Percentiles rank a stretch among this genome's conserved stretches.
Conservation (phyloP, 371 early-diverging fungal species). For the Lichtheimia corymbifera region DNA sequence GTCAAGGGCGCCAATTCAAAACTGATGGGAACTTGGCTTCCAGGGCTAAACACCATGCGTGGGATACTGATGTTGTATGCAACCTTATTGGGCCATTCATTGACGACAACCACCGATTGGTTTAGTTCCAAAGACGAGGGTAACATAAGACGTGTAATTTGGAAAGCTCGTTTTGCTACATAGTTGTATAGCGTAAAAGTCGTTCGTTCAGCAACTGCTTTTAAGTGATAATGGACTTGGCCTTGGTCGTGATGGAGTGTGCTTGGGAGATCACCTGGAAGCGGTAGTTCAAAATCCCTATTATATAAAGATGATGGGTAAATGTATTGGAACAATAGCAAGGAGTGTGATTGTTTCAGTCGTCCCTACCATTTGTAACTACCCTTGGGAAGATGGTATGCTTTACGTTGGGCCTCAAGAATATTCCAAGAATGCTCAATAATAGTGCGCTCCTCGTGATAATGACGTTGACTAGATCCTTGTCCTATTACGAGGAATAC, state of each 20-base stretch:
- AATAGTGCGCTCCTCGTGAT: constrained; percentile 38
- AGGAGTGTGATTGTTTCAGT: background rate
- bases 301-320: background rate
- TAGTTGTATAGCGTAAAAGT: constrained; percentile 36
- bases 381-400: constrained; percentile 37
- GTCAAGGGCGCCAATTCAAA: constrained; percentile 39
- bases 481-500: constrained; percentile 20
- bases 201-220: constrained; percentile 45
- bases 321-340: background rate
- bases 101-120: constrained; percentile 35
- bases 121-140: constrained; percentile 40
- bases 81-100: constrained; percentile 45
- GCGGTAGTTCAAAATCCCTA: constrained; percentile 51
- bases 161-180: constrained; percentile 23
- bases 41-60: constrained; percentile 33
- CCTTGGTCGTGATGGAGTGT: constrained; percentile 38
- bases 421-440: constrained; percentile 50
- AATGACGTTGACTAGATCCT: constrained; percentile 46
- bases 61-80: constrained; percentile 45
- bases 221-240: constrained; percentile 34
- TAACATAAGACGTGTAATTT: constrained; percentile 29
- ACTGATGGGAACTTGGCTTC: constrained; percentile 37
- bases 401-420: constrained; percentile 30
- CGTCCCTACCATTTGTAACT: constrained; percentile 42
- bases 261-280: constrained; percentile 52